Evolutionary conservation across 495 filamentous ascomycete species (phyloP), one percentile per base, ranked within the genome.

Genomic region (Parmelia sp.): DNA sequence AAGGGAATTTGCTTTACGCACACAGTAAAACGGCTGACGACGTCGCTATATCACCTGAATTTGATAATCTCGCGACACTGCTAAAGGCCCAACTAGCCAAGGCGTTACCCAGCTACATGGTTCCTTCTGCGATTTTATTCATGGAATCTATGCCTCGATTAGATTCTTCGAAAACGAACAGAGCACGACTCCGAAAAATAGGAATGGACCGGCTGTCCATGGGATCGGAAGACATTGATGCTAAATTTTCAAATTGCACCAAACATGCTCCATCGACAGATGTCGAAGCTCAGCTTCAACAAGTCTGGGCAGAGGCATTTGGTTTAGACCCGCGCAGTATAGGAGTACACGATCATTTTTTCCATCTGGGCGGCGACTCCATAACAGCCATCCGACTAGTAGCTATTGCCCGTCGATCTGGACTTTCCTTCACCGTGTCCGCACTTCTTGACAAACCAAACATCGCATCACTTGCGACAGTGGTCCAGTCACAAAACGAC

Each of bases 301-400:
- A 70, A 9, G 57, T 78, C 23, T 80, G 76, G 76, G 70, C 69
- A 37, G 42, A 69, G 0, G 70, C 74, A 0, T 65, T 82, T 0
- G 71, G 71, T 9, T 64, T 76, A 6, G 23, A 69, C 0, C 36
- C 65, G 0, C 68, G 62, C 8, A 58, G 69, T 4, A 80, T 85
- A 35, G 71, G 73, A 9, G 69, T 78, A 7, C 73, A 78, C 19
- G 78, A 80, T 61, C 76, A 73, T 66, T 85, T 85, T 67, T 80
- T 84, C 74, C 72, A 74, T 35, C 74, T 83, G 37, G 84, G 83
- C 5, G 83, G 83, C 31, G 83, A 86, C 67, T 84, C 82, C 9
- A 79, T 86, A 57, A 72, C 74, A n/a, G 81, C 83, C 15, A 86
- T 86, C 76, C 80, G 79, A 71, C 63, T 84, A 4, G 78, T 80